A percentile compares a stretch with the other conserved stretches of the same genome.
These are phyloP conservation scores for Mimosa bimucronata DNA, from an alignment of 306 rosid genomes.

Conservation along the genomic window DNA sequence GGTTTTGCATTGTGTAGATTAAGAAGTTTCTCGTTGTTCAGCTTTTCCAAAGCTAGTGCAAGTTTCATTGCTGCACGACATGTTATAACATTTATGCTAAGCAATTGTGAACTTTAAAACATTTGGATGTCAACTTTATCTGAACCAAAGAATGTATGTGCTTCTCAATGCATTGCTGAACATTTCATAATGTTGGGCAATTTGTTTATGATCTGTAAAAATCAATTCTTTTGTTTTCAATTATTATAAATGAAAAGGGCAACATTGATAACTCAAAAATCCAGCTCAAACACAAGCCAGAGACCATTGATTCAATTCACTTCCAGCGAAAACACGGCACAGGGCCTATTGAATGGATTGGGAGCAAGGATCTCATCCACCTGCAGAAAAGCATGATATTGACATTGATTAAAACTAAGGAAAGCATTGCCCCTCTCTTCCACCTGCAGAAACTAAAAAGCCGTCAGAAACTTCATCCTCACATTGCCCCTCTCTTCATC, in stretches of 20 bases:
- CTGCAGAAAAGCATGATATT: slow-evolving; percentile 53
- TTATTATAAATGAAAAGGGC: slow-evolving; percentile 23
- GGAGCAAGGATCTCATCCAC: slow-evolving; percentile 80
- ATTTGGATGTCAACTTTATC: slow-evolving; percentile 66
- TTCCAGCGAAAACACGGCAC: slow-evolving; percentile 78
- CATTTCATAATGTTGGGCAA: slow-evolving; percentile 50
- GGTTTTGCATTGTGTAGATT: background rate
- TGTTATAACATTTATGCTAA: too few species aligned
- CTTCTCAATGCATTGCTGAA: slow-evolving; percentile 53
- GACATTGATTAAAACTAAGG: slow-evolving; percentile 31
- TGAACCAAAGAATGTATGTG: slow-evolving; percentile 46
- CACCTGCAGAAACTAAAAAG: too few species aligned
- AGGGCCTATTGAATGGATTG: slow-evolving; percentile 92
- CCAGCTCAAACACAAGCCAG: slow-evolving; percentile 31
- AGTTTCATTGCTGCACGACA: background rate
- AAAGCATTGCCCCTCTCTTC: slow-evolving; percentile 31
- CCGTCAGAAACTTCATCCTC: too few species aligned
- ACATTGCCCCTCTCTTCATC: slow-evolving; percentile 17
- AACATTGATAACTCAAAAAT: background rate
- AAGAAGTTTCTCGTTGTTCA: background rate
- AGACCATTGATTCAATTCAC: slow-evolving; percentile 75
- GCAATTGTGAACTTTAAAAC: slow-evolving; percentile 8
- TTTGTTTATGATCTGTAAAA: slow-evolving; percentile 57
- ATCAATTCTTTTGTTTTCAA: slow-evolving; percentile 23
- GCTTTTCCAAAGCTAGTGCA: background rate